Evolutionary conservation across 1,284 basidiomycete species (phyloP).

Genomic region (Sporisorium sorghi): DNA sequence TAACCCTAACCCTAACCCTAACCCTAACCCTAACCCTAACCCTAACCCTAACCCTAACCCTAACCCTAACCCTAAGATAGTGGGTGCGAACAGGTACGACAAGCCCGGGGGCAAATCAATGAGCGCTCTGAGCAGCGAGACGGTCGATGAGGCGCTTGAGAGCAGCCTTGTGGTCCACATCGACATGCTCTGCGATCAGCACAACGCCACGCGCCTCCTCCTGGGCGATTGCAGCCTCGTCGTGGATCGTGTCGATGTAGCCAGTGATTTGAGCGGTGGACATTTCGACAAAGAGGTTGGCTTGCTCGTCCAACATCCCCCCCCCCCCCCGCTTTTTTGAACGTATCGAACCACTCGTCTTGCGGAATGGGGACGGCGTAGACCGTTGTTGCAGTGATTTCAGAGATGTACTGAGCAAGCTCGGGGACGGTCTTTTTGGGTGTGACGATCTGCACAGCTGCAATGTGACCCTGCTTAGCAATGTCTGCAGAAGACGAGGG

Average conservation of each 20-base stretch:
- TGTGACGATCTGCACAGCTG: conserved; percentile 22
- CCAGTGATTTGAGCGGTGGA: conserved; percentile 5
- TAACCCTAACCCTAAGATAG: too few species aligned
- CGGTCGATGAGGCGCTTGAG: conserved; percentile 13
- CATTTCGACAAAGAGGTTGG: conserved; percentile 17
- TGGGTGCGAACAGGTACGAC: too few species aligned
- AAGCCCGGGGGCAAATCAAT: conserved; percentile 1
- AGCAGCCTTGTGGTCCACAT: conserved; percentile 20
- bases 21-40: too few species aligned
- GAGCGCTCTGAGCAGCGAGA: background rate
- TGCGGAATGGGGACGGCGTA: conserved; percentile 26
- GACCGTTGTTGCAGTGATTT: conserved; percentile 17
- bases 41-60: too few species aligned
- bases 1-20: too few species aligned
- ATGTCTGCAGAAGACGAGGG: background rate
- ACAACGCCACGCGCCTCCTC: conserved; percentile 22
- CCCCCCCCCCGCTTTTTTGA: conserved; percentile 28
- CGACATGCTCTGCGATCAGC: conserved; percentile 16
- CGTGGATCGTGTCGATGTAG: conserved; percentile 12
- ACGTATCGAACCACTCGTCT: conserved; percentile 19
- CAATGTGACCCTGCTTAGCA: conserved; percentile 12
- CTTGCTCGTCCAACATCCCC: conserved; percentile 18
- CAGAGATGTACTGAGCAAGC: conserved; percentile 18
- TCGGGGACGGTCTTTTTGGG: conserved; percentile 22
- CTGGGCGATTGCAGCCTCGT: conserved; percentile 9